phyloP scores from a whole-genome alignment of 2,329 filamentous ascomycete species.

The Chalara sp. region DNA sequence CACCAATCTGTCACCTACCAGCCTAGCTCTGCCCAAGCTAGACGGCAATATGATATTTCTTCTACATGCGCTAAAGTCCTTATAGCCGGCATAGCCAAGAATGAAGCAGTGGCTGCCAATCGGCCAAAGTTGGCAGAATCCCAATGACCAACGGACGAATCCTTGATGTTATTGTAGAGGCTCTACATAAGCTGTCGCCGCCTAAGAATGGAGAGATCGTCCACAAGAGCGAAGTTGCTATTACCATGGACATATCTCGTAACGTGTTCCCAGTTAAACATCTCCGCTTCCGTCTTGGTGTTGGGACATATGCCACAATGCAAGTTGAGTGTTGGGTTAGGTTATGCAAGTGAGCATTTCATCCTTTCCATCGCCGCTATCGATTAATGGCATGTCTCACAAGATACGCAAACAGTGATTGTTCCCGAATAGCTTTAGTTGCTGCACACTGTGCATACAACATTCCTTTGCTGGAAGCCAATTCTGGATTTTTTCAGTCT shows the following conservation, averaged over 20 bases:
- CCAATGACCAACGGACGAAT: constrained; percentile 44
- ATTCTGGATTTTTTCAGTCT: constrained; percentile 14
- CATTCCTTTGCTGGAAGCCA: constrained; percentile 29
- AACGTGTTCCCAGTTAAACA: constrained; percentile 46
- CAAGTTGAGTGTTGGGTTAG: constrained; percentile 41
- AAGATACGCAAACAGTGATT: too few relatives aligned
- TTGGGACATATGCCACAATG: constrained; percentile 53
- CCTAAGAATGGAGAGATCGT: constrained; percentile 40
- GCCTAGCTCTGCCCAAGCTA: constrained; percentile 32
- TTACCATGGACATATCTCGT: constrained; percentile 55
- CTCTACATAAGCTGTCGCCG: constrained; percentile 38
- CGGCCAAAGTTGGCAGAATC: constrained; percentile 31
- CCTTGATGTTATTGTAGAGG: constrained; percentile 44
- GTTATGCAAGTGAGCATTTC: constrained; percentile 35
- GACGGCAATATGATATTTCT: constrained; percentile 36
- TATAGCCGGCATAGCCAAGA: constrained; percentile 33
- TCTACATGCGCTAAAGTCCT: constrained; percentile 29
- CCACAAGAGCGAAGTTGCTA: constrained; percentile 51
- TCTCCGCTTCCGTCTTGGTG: constrained; percentile 48
- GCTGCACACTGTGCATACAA: constrained; percentile 51
- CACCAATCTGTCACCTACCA: constrained; percentile 41
- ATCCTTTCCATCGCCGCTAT: too few relatives aligned
- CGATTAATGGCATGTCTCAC: too few relatives aligned
- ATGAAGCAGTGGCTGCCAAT: constrained; percentile 37
- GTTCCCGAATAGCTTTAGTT: constrained; percentile 16